Base-by-base conservation (phyloP, 129 eudicot species). In the Erigeron canadensis region DNA sequence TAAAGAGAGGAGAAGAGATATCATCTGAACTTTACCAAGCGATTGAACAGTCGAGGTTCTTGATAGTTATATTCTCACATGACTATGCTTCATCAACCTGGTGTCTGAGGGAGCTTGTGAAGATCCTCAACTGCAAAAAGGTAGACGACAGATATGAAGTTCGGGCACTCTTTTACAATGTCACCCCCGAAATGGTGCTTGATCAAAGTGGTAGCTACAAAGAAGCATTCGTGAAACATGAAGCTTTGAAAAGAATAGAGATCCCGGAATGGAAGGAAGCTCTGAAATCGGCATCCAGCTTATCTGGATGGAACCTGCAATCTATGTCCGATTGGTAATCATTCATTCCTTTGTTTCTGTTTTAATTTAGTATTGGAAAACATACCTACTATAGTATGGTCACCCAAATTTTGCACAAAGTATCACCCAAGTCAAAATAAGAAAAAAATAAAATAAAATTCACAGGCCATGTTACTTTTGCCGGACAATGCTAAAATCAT, bases 81-180 rank as follows among this genome's bases (percentile, higher is more conserved):
- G 65, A 75, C 47, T 75, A 75, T 5, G 74, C 79, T 54, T 66
- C 72, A 5, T 75, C 79, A 17, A 56, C 73, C 11, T 75, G 79
- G 79, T 75, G 79, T 65, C 47, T 75, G 60, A 57, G 72, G 66
- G 79, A 75, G 73, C 79, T 75, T 41, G 79, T 67, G 18, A 75
- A 75, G 74, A 75, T 75, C 47, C 66, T 66, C 8, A 56, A 75
- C 12, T 75, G 79, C 73, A 75, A 75, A 21, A 50, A 57, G 46
- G 65, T 13, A 7, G 44, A 75, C 4, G 45, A 50, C 4, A 56
- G 28, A 17, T 61, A 73, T 45, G 77, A 73, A 73, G 72, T 50
- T 65, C 55, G 71, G 17, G 65, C 54, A 6, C 10, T 75, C 12
- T 75, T 18, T 54, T 75, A 75, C 28, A 38, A 75, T 65, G 79